phyloP scores from a whole-genome alignment of 495 filamentous ascomycete species.

The Penicillium herquei region DNA sequence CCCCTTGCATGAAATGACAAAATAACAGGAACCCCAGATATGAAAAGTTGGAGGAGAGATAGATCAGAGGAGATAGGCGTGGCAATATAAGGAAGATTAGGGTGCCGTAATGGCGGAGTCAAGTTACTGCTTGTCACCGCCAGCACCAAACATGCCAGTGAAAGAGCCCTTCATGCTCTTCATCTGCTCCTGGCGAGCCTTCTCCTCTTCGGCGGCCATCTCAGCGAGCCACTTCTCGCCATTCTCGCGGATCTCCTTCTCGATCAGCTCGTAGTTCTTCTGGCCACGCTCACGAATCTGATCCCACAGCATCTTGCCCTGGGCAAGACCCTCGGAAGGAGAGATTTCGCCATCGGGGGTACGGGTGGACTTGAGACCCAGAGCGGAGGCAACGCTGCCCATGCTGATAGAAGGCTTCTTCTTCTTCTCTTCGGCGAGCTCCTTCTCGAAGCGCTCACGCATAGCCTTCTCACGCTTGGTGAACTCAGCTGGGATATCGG shows the following conservation, averaged over 20 bases:
- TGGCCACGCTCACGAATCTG: conserved; percentile 87
- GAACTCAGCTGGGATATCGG: conserved; percentile 83
- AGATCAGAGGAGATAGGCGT: background rate
- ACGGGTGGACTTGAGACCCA: conserved; percentile 69
- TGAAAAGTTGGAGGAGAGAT: conserved; percentile 17
- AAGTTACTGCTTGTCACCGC: conserved; percentile 32
- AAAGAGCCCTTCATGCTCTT: conserved; percentile 74
- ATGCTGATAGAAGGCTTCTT: conserved; percentile 57
- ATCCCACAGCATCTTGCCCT: conserved; percentile 95
- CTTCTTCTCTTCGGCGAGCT: conserved; percentile 67
- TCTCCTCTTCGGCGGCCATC: conserved; percentile 81
- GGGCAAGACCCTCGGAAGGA: conserved; percentile 68
- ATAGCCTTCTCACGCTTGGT: conserved; percentile 81
- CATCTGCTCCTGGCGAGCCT: conserved; percentile 83
- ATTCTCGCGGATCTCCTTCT: conserved; percentile 85
- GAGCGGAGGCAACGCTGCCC: conserved; percentile 60
- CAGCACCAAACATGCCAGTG: conserved; percentile 53
- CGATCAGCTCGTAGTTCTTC: conserved; percentile 82
- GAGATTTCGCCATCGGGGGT: conserved; percentile 64
- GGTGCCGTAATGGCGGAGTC: background rate
- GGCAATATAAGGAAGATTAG: background rate
- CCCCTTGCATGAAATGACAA: conserved; percentile 24
- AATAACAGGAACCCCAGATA: conserved; percentile 11
- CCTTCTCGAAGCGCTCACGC: conserved; percentile 74
- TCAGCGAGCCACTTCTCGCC: conserved; percentile 93